Evolutionary conservation across 257 asterid genomes (phyloP).

Genomic region (Solanum tarijense): DNA sequence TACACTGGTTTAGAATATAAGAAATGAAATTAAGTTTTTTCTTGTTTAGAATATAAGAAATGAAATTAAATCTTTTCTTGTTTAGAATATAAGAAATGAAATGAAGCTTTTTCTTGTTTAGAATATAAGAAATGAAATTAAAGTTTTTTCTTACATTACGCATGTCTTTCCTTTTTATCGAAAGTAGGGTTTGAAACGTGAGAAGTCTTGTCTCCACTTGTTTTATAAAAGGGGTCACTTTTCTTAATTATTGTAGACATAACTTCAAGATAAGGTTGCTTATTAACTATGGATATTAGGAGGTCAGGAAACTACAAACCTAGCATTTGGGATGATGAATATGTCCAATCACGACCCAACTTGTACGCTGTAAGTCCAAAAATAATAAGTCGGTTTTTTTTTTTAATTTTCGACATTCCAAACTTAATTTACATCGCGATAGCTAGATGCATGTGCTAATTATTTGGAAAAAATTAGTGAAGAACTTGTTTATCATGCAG

Average conservation of each 20-base stretch:
- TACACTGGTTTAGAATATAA: too few relatives aligned
- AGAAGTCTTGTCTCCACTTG: neutral
- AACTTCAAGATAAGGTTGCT: neutral
- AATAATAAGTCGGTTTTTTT: neutral
- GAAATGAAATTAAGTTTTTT: too few relatives aligned
- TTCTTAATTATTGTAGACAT: neutral
- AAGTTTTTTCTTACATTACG: neutral
- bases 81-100: too few relatives aligned
- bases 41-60: too few relatives aligned
- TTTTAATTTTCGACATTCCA: neutral
- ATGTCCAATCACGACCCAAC: constrained; percentile 23
- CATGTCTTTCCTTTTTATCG: too few relatives aligned
- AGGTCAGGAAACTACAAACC: constrained; percentile 34
- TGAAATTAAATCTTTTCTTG: too few relatives aligned
- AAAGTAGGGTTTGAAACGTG: neutral
- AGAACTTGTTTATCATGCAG: constrained; percentile 11
- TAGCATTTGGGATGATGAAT: constrained; percentile 35
- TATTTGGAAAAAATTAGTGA: neutral
- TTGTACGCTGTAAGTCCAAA: constrained; percentile 13
- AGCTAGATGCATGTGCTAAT: neutral
- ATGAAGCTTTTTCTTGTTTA: too few relatives aligned
- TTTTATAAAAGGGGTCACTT: neutral
- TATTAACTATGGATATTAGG: neutral
- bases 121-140: too few relatives aligned
- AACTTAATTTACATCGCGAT: neutral